Evolutionary conservation across 352 stramenopile genomes (phyloP), one percentile per base, ranked within the genome.

Genomic region (Globisporangium cystogenes): DNA sequence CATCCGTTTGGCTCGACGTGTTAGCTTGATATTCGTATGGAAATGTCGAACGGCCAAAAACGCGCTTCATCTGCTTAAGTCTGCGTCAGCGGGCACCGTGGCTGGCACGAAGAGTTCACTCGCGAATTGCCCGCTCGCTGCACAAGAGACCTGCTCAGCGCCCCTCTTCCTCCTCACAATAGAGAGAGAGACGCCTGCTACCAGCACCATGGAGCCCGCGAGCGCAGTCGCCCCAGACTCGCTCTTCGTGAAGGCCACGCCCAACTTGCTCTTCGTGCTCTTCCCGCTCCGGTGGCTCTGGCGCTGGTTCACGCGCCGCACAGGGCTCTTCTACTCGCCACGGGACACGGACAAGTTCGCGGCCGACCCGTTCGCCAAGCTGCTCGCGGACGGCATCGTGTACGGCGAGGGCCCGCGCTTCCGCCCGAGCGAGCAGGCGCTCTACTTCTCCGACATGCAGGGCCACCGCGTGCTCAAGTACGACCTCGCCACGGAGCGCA

Each of bases 391-490:
- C 45, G 72, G 62, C 18, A 62, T 87, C 57, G 54, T 85, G 33
- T 87, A 72, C 35, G 78, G 76, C 7, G 74, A 87, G 65, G 67
- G 68, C 0, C 79, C 74, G 27, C 79, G 79, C 44, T 90, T 87
- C 52, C 76, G 74, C 27, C 10, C 70, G 27, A 16, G 63, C 6
- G 69, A 82, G 10, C 59, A 70, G 1, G 72, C 75, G n/a, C 29
- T 90, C 18, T 90, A 87, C 53, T 87, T 84, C 48, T 65, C 63
- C 12, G 79, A 90, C 41, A 90, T 87, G 74, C 73, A 74, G 55
- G 70, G 58, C 29, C 68, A 79, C 37, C 66, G 81, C 54, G 71
- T 90, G 31, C 48, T 81, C 51, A 76, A 75, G 56, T 86, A 81
- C 51, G 68, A 78, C n/a, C 57, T 87, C 23, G 41, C 23, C 7